Evolutionary conservation across 2,329 filamentous ascomycete genomes (phyloP).

Genomic region (Diplodia sapinea): DNA sequence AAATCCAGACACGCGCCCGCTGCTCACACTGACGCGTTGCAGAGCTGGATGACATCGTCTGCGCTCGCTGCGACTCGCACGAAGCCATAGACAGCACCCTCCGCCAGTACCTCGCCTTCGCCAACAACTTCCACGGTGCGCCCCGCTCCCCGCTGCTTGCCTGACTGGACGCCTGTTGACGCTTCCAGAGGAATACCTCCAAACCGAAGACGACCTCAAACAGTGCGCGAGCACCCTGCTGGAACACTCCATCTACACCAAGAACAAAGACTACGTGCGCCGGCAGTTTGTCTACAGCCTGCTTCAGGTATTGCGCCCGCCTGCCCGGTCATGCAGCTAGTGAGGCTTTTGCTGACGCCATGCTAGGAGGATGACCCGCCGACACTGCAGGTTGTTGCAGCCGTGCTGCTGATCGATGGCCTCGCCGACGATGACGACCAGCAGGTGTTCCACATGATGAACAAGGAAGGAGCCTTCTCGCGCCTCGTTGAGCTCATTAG

Average conservation of each 20-base stretch:
- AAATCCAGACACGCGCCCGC: slow-evolving; percentile 31
- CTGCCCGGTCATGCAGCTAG: background rate
- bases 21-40: slow-evolving; percentile 12
- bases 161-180: slow-evolving; percentile 34
- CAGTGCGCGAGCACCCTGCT: slow-evolving; percentile 81
- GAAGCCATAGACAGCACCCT: slow-evolving; percentile 82
- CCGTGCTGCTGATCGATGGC: slow-evolving; percentile 86
- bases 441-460: slow-evolving; percentile 81
- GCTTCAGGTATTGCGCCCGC: slow-evolving; percentile 60
- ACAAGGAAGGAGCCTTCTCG: slow-evolving; percentile 81
- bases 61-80: slow-evolving; percentile 63
- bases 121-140: slow-evolving; percentile 71
- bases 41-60: slow-evolving; percentile 73
- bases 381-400: slow-evolving; percentile 80
- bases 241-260: slow-evolving; percentile 73
- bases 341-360: slow-evolving; percentile 3
- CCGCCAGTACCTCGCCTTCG: slow-evolving; percentile 81
- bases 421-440: slow-evolving; percentile 74
- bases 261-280: slow-evolving; percentile 84
- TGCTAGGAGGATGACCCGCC: slow-evolving; percentile 80
- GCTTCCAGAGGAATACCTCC: slow-evolving; percentile 68
- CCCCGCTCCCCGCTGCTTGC: slow-evolving; percentile 23
- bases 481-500: slow-evolving; percentile 83
- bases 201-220: slow-evolving; percentile 78
- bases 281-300: slow-evolving; percentile 92